Conservation (phyloP, 2,329 filamentous ascomycete species). For the Diplodia mutila region DNA sequence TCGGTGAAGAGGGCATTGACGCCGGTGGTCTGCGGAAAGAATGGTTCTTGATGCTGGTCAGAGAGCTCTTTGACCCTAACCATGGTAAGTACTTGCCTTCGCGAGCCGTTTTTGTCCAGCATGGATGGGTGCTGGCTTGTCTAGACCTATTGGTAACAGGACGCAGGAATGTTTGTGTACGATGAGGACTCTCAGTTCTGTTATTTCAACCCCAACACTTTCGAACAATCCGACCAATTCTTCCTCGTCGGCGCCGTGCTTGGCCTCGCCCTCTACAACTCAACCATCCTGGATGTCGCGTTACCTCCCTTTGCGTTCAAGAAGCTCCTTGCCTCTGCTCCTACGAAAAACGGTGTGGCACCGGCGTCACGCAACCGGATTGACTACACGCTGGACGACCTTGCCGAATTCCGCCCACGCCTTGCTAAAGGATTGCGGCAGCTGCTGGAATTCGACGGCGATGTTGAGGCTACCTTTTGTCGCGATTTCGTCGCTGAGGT, state of each 20-base stretch:
- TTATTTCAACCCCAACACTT: slow-evolving; percentile 89
- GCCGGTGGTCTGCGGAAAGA: slow-evolving; percentile 89
- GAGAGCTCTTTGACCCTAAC: slow-evolving; percentile 88
- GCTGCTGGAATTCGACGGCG: slow-evolving; percentile 79
- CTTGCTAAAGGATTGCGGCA: slow-evolving; percentile 76
- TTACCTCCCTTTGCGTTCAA: slow-evolving; percentile 88
- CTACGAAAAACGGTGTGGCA: slow-evolving; percentile 49
- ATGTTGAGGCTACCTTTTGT: slow-evolving; percentile 79
- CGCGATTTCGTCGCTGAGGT: slow-evolving; percentile 79
- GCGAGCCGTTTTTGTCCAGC: neutral
- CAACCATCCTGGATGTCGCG: slow-evolving; percentile 85
- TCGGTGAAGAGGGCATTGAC: slow-evolving; percentile 88
- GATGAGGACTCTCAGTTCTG: slow-evolving; percentile 89
- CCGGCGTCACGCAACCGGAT: slow-evolving; percentile 54
- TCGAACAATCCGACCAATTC: slow-evolving; percentile 90
- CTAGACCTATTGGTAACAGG: neutral
- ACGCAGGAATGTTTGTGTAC: slow-evolving; percentile 84
- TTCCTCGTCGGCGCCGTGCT: slow-evolving; percentile 87
- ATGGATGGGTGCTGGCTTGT: neutral
- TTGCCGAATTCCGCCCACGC: slow-evolving; percentile 78
- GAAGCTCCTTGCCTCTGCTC: slow-evolving; percentile 79
- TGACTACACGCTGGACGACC: slow-evolving; percentile 68
- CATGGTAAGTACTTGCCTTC: slow-evolving; percentile 64
- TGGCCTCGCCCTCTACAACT: slow-evolving; percentile 92
- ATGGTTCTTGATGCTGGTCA: slow-evolving; percentile 86